Conservation (phyloP, 257 asterid species). For the Solanum peruvianum region DNA sequence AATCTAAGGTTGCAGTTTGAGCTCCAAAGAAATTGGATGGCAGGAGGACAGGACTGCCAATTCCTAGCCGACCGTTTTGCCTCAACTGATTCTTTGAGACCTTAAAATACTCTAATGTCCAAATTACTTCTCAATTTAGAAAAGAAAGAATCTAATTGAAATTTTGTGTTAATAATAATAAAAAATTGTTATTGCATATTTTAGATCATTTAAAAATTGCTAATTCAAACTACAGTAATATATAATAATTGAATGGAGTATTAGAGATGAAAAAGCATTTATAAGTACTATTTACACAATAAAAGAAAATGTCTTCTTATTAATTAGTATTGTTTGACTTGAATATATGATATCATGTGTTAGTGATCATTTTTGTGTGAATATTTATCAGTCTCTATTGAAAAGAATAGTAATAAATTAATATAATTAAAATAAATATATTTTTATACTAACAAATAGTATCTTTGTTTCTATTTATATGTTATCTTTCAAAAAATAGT, state of each 20-base stretch:
- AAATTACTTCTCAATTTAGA: not conserved
- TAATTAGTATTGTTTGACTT: not conserved
- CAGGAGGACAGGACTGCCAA: not conserved
- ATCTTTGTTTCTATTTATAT: too few relatives aligned
- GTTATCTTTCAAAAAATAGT: fast-evolving
- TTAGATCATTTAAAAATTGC: not conserved
- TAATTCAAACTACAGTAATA: not conserved
- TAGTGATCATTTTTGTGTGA: not conserved
- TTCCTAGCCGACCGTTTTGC: not conserved
- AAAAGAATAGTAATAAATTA: not conserved
- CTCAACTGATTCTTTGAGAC: not conserved
- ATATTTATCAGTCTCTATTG: not conserved
- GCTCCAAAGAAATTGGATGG: not conserved
- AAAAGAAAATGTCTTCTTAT: not conserved
- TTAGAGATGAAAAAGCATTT: not conserved
- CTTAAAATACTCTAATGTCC: not conserved
- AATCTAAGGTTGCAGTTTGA: not conserved
- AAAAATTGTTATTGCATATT: not conserved
- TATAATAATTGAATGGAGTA: not conserved
- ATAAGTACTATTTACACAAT: not conserved
- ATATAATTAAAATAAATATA: too few relatives aligned
- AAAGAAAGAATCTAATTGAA: not conserved
- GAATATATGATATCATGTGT: not conserved
- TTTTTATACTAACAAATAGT: too few relatives aligned
- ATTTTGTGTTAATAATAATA: not conserved